Evolutionary conservation across 495 filamentous ascomycete species (phyloP).

Genomic region (Aspergillus kassunensis): DNA sequence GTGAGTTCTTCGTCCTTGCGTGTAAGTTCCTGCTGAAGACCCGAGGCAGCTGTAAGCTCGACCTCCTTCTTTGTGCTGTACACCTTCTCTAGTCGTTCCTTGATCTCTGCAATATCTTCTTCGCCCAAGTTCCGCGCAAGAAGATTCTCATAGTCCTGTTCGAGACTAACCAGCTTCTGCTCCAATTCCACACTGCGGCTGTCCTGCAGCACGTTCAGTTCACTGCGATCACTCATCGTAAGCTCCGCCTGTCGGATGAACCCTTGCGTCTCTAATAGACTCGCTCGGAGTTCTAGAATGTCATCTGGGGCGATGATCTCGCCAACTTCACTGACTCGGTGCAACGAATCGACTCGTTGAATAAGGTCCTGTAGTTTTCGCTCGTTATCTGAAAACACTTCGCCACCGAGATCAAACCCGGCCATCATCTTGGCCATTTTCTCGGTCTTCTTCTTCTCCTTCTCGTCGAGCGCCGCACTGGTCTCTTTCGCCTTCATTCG

Average conservation of each 20-base stretch:
- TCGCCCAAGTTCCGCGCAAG: conserved; percentile 76
- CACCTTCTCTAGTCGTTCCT: conserved; percentile 68
- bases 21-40: conserved; percentile 66
- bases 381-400: conserved; percentile 89
- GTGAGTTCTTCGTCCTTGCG: conserved; percentile 73
- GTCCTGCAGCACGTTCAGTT: conserved; percentile 57
- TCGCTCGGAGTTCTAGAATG: conserved; percentile 67
- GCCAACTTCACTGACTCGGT: conserved; percentile 68
- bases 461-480: conserved; percentile 81
- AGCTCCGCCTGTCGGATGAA: conserved; percentile 92
- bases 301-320: conserved; percentile 80
- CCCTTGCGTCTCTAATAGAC: conserved; percentile 81
- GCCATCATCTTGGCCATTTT: conserved; percentile 99
- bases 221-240: conserved; percentile 63
- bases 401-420: conserved; percentile 86
- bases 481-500: conserved; percentile 95
- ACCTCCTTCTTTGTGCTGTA: conserved; percentile 69
- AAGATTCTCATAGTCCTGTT: conserved; percentile 76
- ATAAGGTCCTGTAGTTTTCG: conserved; percentile 76
- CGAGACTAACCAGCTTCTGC: conserved; percentile 62
- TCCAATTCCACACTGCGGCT: conserved; percentile 70
- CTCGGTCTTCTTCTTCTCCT: conserved; percentile 97
- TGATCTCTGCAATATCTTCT: conserved; percentile 78
- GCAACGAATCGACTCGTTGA: conserved; percentile 71
- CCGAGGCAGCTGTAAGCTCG: conserved; percentile 63